Evolutionary conservation across 257 asterid genomes (phyloP), one percentile per base, ranked within the genome.

Genomic region (Sherardia arvensis): DNA sequence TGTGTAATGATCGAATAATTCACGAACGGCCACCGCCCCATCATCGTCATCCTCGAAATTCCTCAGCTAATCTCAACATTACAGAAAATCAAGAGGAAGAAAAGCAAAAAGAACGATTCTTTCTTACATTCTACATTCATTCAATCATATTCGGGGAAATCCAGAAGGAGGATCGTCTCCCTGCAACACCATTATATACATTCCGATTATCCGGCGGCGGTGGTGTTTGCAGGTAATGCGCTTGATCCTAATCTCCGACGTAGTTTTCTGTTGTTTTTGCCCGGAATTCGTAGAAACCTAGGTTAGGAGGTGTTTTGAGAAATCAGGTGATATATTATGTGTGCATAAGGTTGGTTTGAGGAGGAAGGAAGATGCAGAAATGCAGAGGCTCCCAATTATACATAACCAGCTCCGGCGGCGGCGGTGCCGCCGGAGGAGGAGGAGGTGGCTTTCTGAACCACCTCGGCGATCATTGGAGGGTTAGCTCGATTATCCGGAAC

Each of bases 341-440:
- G 10, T 53, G 22, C 14, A 23, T 15, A 25, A 33, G 51, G 59
- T 62, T 43, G 33, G 17, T 3, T n/a, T 55, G 21, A 63, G 75
- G 75, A 69, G 73, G 73, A 81, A n/a, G n/a, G 66, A 81, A 81
- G 77, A 89, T 87, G 97, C 99, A 85, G 76, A 91, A 87, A 69
- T 87, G 92, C 75, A 93, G 84, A 68, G 75, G 81, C 65, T 45
- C 83, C 34, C 97, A 85, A 62, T 76, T 81, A 0, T 83, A 61
- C 81, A 73, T 87, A 5, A 22, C 56, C 21, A 66, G 75, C 9
- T 53, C 72, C 47, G 71, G 77, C 4, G 85, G 77, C 1, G 81
- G 81, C 8, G 81, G 76, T 15, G 54, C 79, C 51, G 76, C 74
- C 8, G 85, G 66, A 0, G 66, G 66, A 2, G 54, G 80, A 51